Evolutionary conservation across 2,329 filamentous ascomycete species (phyloP).

Genomic region (Periglandula ipomoeae): DNA sequence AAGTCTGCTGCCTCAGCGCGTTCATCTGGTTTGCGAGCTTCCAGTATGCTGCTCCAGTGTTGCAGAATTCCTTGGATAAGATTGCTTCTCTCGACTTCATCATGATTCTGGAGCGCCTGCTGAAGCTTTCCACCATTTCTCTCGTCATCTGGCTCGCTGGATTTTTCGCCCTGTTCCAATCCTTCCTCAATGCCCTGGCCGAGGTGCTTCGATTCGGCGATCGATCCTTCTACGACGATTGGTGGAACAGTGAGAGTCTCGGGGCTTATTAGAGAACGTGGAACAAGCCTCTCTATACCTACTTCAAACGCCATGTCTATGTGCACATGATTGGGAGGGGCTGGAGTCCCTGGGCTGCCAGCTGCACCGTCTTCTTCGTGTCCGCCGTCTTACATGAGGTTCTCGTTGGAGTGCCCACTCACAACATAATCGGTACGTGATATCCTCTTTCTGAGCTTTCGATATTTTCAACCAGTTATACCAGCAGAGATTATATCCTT

Average conservation of each 20-base stretch:
- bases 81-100: conserved; percentile 71
- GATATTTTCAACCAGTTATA: too few species aligned
- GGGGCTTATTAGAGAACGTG: conserved; percentile 90
- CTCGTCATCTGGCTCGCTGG: conserved; percentile 95
- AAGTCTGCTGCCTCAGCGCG: conserved; percentile 67
- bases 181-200: conserved; percentile 79
- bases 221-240: conserved; percentile 90
- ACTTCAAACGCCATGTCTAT: conserved; percentile 93
- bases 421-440: conserved; percentile 75
- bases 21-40: conserved; percentile 95
- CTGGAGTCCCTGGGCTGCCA: conserved; percentile 61
- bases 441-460: conserved; percentile 1
- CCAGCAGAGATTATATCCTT: too few species aligned
- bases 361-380: conserved; percentile 75
- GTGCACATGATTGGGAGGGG: conserved; percentile 79
- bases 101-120: conserved; percentile 76
- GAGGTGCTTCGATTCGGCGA: conserved; percentile 88
- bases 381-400: conserved; percentile 88
- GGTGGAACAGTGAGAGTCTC: conserved; percentile 90
- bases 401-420: conserved; percentile 86
- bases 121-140: conserved; percentile 93
- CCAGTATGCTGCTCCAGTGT: conserved; percentile 84
- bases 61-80: conserved; percentile 83
- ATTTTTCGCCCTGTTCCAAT: conserved; percentile 95
- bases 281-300: conserved; percentile 96